Percentiles rank a stretch among this genome's conserved stretches.
phyloP scores from a whole-genome alignment of 2,329 filamentous ascomycete genomes.

The Orbilia brochopaga region DNA sequence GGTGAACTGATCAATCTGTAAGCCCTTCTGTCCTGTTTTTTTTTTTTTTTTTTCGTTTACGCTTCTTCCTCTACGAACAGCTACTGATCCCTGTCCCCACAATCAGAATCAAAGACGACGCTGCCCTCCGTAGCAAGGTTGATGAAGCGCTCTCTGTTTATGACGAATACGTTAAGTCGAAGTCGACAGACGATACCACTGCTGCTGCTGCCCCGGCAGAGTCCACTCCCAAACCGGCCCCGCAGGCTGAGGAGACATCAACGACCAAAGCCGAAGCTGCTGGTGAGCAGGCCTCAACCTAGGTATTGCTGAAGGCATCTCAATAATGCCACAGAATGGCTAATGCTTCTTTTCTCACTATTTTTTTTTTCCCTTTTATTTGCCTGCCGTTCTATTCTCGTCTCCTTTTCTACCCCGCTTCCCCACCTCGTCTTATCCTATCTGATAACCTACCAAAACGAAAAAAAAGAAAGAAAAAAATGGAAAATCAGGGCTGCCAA shows the following conservation, averaged over 20 bases:
- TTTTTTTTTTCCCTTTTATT: background rate
- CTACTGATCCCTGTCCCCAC: conserved; percentile 54
- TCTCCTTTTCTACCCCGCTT: background rate
- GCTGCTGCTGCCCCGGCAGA: conserved; percentile 7
- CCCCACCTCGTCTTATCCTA: background rate
- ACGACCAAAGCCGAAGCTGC: conserved; percentile 25
- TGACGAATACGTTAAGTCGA: conserved; percentile 96
- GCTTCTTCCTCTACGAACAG: background rate
- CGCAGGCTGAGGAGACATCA: conserved; percentile 18
- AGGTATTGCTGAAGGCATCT: conserved; percentile 10
- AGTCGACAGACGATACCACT: conserved; percentile 60
- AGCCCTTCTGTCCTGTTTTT: conserved; percentile 61
- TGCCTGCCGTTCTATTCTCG: background rate
- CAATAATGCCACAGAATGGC: background rate
- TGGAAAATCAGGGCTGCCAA: background rate
- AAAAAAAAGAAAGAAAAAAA: background rate
- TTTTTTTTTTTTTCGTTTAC: no score
- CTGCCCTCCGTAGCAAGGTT: conserved; percentile 89
- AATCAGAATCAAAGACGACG: conserved; percentile 81
- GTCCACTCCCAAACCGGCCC: conserved; percentile 1
- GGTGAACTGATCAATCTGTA: conserved; percentile 90
- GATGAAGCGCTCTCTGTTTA: conserved; percentile 97
- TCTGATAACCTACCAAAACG: background rate
- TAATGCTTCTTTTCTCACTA: background rate
- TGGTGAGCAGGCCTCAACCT: conserved; percentile 18